These are phyloP conservation scores for Trichaptum fuscoviolaceum DNA, from an alignment of 768 basidiomycete species.

Conservation along the genomic window DNA sequence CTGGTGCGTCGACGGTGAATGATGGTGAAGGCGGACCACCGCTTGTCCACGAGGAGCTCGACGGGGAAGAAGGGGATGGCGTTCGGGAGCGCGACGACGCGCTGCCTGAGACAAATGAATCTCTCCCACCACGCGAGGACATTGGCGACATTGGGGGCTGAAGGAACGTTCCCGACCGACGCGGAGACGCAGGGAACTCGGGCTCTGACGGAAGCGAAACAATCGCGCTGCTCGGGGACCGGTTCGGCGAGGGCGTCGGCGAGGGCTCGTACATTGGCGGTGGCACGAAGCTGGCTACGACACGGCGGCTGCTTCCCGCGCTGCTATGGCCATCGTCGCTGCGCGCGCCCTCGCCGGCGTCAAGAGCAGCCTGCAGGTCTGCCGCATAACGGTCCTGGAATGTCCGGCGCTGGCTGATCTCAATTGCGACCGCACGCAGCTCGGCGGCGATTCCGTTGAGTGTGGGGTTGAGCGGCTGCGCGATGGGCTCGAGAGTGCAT, in stretches of 20 bases:
- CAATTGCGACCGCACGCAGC: constrained; percentile 79
- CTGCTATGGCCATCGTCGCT: constrained; percentile 13
- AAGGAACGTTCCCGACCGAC: background rate
- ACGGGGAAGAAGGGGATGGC: constrained; percentile 22
- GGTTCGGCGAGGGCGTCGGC: constrained; percentile 13
- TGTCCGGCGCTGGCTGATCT: constrained; percentile 76
- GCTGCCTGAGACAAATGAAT: constrained; percentile 12
- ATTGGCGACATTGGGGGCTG: background rate
- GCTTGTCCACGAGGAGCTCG: constrained; percentile 16
- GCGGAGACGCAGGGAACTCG: background rate
- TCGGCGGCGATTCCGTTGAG: constrained; percentile 70
- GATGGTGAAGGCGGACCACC: constrained; percentile 33
- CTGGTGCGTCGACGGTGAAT: constrained; percentile 44
- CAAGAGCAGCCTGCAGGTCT: constrained; percentile 76
- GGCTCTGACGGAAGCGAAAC: constrained; percentile 20
- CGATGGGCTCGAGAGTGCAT: constrained; percentile 52
- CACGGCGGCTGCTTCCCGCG: constrained; percentile 27
- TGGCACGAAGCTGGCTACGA: constrained; percentile 61
- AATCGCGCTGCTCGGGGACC: background rate
- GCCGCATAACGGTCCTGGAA: constrained; percentile 76
- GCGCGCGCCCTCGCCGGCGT: constrained; percentile 40
- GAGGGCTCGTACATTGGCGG: constrained; percentile 57
- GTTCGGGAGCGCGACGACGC: constrained; percentile 15
- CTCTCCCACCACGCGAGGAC: constrained; percentile 1
- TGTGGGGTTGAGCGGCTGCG: constrained; percentile 32